A percentile compares a stretch with the other conserved stretches of the same genome.
phyloP scores from a whole-genome alignment of 192 early-diverging fungal genomes.

The Diversispora eburnea region DNA sequence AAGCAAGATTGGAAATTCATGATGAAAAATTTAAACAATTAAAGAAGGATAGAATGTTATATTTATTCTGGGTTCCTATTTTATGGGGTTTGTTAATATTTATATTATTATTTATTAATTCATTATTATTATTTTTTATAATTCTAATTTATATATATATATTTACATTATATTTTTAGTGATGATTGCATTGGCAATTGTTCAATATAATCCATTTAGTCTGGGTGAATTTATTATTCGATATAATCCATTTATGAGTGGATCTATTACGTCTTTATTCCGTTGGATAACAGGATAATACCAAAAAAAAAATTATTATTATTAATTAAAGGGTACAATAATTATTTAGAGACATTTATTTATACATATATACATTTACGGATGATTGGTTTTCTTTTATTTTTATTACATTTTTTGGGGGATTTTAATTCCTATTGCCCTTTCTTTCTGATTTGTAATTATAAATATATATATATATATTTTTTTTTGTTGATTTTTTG shows the following conservation, averaged over 20 bases:
- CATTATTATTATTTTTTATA: neutral
- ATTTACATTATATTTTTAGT: constrained; percentile 1
- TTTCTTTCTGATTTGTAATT: too few species aligned
- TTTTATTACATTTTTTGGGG: too few species aligned
- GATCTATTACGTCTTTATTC: neutral
- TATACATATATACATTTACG: too few species aligned
- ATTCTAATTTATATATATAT: neutral
- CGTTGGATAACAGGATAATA: neutral
- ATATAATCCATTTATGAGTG: neutral
- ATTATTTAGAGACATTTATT: too few species aligned
- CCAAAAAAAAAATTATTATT: neutral
- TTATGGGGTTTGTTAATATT: constrained; percentile 35
- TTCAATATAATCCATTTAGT: neutral
- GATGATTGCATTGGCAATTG: constrained; percentile 3
- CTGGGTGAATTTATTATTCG: neutral
- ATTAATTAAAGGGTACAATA: too few species aligned
- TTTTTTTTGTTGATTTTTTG: too few species aligned
- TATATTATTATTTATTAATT: neutral
- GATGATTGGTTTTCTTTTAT: too few species aligned
- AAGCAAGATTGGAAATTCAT: constrained; percentile 19
- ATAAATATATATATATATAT: too few species aligned
- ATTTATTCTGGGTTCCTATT: constrained; percentile 56
- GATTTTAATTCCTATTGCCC: too few species aligned
- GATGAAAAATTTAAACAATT: constrained; percentile 39
- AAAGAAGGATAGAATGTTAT: constrained; percentile 53